Evolutionary conservation across 2,329 filamentous ascomycete species (phyloP).

Genomic region (Trichoderma endophyticum): DNA sequence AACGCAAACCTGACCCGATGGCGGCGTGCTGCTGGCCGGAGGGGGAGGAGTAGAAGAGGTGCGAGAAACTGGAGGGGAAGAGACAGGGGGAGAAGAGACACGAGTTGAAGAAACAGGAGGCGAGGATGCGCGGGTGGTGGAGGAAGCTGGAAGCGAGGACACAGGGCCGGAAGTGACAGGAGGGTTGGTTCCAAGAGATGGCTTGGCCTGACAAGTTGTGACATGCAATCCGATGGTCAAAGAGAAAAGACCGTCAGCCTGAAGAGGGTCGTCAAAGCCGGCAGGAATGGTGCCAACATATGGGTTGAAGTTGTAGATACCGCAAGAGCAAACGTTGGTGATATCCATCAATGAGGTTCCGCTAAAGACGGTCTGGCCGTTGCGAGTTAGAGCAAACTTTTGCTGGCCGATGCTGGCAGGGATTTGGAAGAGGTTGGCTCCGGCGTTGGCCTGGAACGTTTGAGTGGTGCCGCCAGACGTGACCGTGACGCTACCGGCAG

Average conservation of each 20-base stretch:
- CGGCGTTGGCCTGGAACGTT: constrained; percentile 31
- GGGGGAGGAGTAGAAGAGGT: constrained; percentile 35
- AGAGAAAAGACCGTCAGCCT: constrained; percentile 13
- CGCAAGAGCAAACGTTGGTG: constrained; percentile 46
- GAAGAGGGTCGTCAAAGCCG: constrained; percentile 21
- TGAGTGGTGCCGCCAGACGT: constrained; percentile 43
- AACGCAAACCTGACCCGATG: constrained; percentile 23
- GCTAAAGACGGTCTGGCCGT: constrained; percentile 39
- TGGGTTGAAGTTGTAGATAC: constrained; percentile 56
- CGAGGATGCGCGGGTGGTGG: not conserved
- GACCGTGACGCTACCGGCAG: constrained; percentile 42
- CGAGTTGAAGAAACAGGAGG: constrained; percentile 13
- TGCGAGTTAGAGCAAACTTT: constrained; percentile 43
- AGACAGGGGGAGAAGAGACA: constrained; percentile 12
- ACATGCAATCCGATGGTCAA: constrained; percentile 19
- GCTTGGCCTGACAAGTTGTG: constrained; percentile 24
- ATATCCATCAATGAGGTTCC: constrained; percentile 49
- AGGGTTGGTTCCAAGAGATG: constrained; percentile 28
- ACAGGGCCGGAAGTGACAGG: constrained; percentile 38
- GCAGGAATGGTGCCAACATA: constrained; percentile 49
- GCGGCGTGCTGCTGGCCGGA: constrained; percentile 16
- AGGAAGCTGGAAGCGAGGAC: not conserved
- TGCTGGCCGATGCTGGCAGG: constrained; percentile 42
- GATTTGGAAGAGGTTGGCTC: constrained; percentile 37
- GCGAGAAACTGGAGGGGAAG: not conserved